Conservation (phyloP, 441 rosid genomes). For the Geranium incanum region DNA sequence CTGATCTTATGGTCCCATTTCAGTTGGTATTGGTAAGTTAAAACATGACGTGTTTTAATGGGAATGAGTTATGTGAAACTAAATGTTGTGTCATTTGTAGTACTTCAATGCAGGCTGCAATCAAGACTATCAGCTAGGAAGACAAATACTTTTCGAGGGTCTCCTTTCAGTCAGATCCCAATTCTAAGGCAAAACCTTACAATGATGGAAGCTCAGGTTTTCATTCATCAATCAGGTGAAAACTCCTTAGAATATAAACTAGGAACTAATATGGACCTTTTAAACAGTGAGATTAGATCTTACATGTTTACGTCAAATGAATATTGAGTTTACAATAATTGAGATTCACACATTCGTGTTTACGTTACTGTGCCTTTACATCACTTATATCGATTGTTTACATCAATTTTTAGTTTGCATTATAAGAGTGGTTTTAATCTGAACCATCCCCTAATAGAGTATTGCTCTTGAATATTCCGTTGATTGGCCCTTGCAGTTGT, state of each 20-base stretch:
- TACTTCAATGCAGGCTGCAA: conserved; percentile 65
- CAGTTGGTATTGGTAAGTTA: conserved; percentile 57
- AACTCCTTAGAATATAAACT: too few species aligned
- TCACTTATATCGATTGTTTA: too few species aligned
- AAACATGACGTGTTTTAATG: conserved; percentile 13
- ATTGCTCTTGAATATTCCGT: conserved; percentile 85
- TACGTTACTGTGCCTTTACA: too few species aligned
- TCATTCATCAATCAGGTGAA: conserved; percentile 26
- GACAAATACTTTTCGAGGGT: conserved; percentile 83
- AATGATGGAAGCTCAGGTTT: too few species aligned
- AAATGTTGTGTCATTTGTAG: conserved; percentile 17
- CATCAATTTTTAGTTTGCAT: too few species aligned
- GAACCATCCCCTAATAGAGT: conserved; percentile 63
- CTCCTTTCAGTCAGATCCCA: conserved; percentile 55
- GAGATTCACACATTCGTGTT: too few species aligned
- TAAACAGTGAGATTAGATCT: too few species aligned
- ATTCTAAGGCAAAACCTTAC: neutral
- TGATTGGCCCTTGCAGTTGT: conserved; percentile 92
- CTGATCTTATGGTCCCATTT: conserved; percentile 94
- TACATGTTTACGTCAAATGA: too few species aligned
- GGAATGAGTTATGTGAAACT: conserved; percentile 12
- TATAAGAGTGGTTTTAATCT: conserved; percentile 26
- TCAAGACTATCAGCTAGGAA: conserved; percentile 84
- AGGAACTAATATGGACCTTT: too few species aligned
- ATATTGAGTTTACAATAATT: too few species aligned